Evolutionary conservation across 2,329 filamentous ascomycete species (phyloP).

Genomic region (Furcasterigmium furcatum): DNA sequence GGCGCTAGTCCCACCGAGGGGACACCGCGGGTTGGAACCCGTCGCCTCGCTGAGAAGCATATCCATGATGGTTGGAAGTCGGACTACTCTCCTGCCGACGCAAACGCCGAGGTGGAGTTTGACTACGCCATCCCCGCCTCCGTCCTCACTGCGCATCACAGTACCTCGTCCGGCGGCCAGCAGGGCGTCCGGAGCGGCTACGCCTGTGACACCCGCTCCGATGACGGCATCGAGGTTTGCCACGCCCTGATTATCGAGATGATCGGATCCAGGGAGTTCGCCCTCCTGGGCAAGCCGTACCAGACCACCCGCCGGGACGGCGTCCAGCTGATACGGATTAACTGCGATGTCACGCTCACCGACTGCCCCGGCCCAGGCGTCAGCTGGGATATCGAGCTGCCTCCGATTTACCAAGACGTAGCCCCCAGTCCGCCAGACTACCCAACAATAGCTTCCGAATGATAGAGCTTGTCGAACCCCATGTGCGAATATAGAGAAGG

Average conservation of each 20-base stretch:
- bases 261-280: slow-evolving; percentile 89
- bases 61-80: slow-evolving; percentile 90
- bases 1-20: slow-evolving; percentile 55
- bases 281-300: slow-evolving; percentile 62
- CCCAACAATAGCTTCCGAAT: too few relatives aligned
- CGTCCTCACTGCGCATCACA: not conserved
- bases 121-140: slow-evolving; percentile 52
- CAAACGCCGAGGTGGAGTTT: slow-evolving; percentile 74
- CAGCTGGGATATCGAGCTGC: slow-evolving; percentile 94
- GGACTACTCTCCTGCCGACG: slow-evolving; percentile 47
- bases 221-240: slow-evolving; percentile 72
- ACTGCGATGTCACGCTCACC: slow-evolving; percentile 76
- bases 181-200: slow-evolving; percentile 48
- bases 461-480: too few relatives aligned
- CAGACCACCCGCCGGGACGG: slow-evolving; percentile 83
- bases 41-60: slow-evolving; percentile 76
- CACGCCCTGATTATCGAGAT: slow-evolving; percentile 90
- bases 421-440: slow-evolving; percentile 80
- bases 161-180: not conserved
- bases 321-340: slow-evolving; percentile 87
- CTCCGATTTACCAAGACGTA: slow-evolving; percentile 91
- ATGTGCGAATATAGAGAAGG: too few relatives aligned
- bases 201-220: slow-evolving; percentile 65
- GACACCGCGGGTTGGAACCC: slow-evolving; percentile 68
- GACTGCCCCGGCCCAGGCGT: slow-evolving; percentile 85